Percentiles rank a stretch among this genome's conserved stretches.
Evolutionary conservation across 2,329 filamentous ascomycete species (phyloP).

Genomic region (Ilyonectria destructans): DNA sequence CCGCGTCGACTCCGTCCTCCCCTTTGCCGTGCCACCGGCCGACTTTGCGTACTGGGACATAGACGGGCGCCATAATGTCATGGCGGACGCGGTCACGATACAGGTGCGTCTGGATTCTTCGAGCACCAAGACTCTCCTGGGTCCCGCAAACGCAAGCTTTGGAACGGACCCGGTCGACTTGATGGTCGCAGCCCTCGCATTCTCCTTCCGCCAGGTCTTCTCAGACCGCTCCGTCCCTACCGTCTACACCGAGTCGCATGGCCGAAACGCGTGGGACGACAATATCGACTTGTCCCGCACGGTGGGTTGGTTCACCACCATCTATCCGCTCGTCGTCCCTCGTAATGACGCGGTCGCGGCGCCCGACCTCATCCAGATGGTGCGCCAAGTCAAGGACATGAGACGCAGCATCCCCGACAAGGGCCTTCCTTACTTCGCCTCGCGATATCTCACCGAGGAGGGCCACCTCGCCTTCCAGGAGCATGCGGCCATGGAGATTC

Average conservation of each 20-base stretch:
- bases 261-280: constrained; percentile 49
- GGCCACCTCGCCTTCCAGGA: constrained; percentile 1
- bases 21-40: background rate
- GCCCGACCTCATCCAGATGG: constrained; percentile 10
- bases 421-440: constrained; percentile 30
- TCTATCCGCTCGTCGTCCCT: constrained; percentile 1
- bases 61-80: background rate
- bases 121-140: constrained; percentile 3
- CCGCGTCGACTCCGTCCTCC: background rate
- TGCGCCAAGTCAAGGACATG: constrained; percentile 35
- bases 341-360: background rate
- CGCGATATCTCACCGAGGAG: constrained; percentile 14
- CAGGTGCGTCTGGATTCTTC: constrained; percentile 16
- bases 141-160: constrained; percentile 16
- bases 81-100: background rate
- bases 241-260: constrained; percentile 52
- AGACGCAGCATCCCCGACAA: constrained; percentile 27
- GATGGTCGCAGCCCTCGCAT: constrained; percentile 43
- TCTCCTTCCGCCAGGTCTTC: constrained; percentile 44
- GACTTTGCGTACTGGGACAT: background rate
- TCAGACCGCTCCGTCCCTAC: constrained; percentile 40
- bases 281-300: constrained; percentile 49
- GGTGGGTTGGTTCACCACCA: constrained; percentile 55
- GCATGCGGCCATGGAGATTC: constrained; percentile 33
- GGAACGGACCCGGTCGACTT: constrained; percentile 49